These are phyloP conservation scores for Phytophthora palmivora DNA, from an alignment of 352 stramenopile genomes.

Conservation along the genomic window DNA sequence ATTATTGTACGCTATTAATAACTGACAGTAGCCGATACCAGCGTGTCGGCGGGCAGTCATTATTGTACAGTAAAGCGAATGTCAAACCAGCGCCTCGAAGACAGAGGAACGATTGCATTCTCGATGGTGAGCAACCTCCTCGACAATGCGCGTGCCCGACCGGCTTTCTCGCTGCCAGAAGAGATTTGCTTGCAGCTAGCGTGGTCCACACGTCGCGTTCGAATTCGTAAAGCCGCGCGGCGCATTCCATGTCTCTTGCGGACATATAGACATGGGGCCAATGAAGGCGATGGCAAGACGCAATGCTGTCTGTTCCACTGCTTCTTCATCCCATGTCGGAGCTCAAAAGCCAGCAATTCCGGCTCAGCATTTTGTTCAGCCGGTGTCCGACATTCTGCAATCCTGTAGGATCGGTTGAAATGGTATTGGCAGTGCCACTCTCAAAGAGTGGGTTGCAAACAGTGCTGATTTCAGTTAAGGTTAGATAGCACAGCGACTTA, in stretches of 20 bases:
- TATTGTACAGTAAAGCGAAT: too few species aligned
- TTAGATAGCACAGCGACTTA: neutral
- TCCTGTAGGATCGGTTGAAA: neutral
- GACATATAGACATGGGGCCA: conserved; percentile 21
- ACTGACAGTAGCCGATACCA: too few species aligned
- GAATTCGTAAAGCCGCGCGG: conserved; percentile 16
- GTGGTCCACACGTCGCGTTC: conserved; percentile 25
- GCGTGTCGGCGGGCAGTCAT: too few species aligned
- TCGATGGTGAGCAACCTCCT: too few species aligned
- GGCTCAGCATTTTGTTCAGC: neutral
- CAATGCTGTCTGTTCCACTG: neutral
- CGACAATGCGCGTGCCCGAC: conserved; percentile 6
- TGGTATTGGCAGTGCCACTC: neutral
- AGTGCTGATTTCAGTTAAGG: too few species aligned
- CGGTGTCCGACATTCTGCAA: neutral
- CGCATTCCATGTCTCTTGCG: conserved; percentile 14
- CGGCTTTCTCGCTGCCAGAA: conserved; percentile 1
- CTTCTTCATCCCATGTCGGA: neutral
- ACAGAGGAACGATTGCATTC: neutral
- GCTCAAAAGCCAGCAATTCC: neutral
- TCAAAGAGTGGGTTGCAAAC: too few species aligned
- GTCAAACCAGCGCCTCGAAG: neutral
- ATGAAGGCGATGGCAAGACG: too few species aligned
- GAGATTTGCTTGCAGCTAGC: conserved; percentile 17
- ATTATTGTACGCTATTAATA: too few species aligned